Percentiles rank a stretch among this genome's conserved stretches.
These are phyloP conservation scores for Sergeia podlipaevii DNA, from an alignment of 208 protist species.

Conservation along the genomic window DNA sequence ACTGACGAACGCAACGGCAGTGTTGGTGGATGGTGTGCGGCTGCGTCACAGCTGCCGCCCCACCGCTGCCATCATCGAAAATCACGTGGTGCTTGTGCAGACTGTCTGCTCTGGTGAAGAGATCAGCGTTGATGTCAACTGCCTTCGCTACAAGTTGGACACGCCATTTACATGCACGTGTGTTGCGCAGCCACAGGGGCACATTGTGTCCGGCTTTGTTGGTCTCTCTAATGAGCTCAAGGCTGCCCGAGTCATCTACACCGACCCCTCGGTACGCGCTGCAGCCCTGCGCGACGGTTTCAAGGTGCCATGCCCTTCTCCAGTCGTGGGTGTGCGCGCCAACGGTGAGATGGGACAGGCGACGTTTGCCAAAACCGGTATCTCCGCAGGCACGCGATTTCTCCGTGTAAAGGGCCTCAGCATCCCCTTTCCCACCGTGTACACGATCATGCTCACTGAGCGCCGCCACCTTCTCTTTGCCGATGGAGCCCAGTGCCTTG, in stretches of 20 bases:
- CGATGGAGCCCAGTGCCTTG: constrained; percentile 69
- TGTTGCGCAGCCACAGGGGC: constrained; percentile 7
- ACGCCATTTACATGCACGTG: constrained; percentile 53
- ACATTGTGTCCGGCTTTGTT: constrained; percentile 56
- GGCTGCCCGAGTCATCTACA: constrained; percentile 35
- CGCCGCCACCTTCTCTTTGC: constrained; percentile 67
- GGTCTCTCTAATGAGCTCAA: constrained; percentile 23
- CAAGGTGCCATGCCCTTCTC: constrained; percentile 26
- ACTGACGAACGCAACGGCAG: too few relatives aligned
- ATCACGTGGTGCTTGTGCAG: constrained; percentile 46
- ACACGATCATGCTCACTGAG: constrained; percentile 65
- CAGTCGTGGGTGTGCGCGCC: constrained; percentile 42
- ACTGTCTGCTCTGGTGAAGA: constrained; percentile 49
- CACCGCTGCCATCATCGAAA: constrained; percentile 54
- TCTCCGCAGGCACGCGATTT: constrained; percentile 55
- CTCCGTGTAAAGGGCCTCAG: constrained; percentile 49
- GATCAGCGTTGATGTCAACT: constrained; percentile 72
- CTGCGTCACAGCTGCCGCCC: constrained; percentile 71
- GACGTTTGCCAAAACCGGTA: constrained; percentile 42
- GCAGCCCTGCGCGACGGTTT: constrained; percentile 52
- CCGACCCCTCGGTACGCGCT: constrained; percentile 34
- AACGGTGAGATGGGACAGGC: constrained; percentile 60
- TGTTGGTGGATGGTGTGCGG: constrained; percentile 46
- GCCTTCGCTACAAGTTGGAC: constrained; percentile 48
- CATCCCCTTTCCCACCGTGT: constrained; percentile 63